Percentiles rank a stretch among this genome's conserved stretches.
Evolutionary conservation across 345 rosid species (phyloP).

Genomic region (Gynandropsis gynandra): DNA sequence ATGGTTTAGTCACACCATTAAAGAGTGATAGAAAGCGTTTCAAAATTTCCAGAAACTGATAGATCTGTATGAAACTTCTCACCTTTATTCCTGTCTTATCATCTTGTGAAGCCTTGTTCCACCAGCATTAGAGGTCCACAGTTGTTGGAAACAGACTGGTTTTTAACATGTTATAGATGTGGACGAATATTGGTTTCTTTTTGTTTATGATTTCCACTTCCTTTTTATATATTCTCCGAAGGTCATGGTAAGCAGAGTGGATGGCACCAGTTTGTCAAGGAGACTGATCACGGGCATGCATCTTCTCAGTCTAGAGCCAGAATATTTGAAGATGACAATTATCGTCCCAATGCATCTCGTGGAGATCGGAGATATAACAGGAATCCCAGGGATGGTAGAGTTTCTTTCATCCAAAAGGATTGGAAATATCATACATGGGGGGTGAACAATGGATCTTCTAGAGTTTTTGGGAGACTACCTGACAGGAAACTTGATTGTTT

Average conservation of each 20-base stretch:
- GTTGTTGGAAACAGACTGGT: background rate
- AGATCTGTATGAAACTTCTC: background rate
- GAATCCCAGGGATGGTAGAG: constrained; percentile 55
- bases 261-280: constrained; percentile 60
- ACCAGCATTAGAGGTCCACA: background rate
- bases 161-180: constrained; percentile 12
- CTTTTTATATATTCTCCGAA: constrained; percentile 38
- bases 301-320: constrained; percentile 50
- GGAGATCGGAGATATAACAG: constrained; percentile 69
- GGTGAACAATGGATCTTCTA: constrained; percentile 50
- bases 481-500: constrained; percentile 46
- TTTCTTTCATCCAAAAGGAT: constrained; percentile 58
- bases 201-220: constrained; percentile 14
- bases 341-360: constrained; percentile 39
- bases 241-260: constrained; percentile 92
- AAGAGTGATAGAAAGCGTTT: background rate
- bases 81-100: background rate
- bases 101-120: background rate
- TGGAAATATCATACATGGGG: constrained; percentile 71
- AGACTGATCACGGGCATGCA: constrained; percentile 51
- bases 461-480: constrained; percentile 43
- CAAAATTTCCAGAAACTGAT: too few relatives aligned
- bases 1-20: constrained; percentile 2
- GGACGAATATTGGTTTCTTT: background rate
- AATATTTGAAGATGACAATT: constrained; percentile 53